A percentile compares a stretch with the other conserved stretches of the same genome.
These are phyloP conservation scores for Malus asiatica DNA, from an alignment of 306 rosid genomes.

Conservation along the genomic window DNA sequence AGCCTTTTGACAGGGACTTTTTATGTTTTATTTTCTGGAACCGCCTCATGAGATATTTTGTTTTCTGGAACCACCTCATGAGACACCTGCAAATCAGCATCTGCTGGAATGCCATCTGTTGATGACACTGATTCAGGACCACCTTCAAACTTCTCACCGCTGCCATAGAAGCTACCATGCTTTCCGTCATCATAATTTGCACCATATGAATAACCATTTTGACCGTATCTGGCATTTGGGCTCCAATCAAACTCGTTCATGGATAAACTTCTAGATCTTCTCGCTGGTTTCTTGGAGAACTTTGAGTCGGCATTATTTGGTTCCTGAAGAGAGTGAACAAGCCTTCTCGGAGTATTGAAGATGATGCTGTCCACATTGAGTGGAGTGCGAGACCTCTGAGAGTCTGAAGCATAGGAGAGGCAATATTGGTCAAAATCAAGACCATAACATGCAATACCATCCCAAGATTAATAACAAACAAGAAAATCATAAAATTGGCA, in stretches of 20 bases:
- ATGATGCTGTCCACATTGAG: slow-evolving; percentile 34
- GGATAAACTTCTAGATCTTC: slow-evolving; percentile 47
- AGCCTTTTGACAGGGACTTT: slow-evolving; percentile 20
- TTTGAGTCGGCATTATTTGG: slow-evolving; percentile 30
- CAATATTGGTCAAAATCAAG: slow-evolving; percentile 1
- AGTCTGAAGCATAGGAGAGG: slow-evolving; percentile 35
- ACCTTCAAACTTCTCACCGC: too few species aligned
- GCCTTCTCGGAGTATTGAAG: slow-evolving; percentile 19
- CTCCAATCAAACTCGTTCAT: slow-evolving; percentile 46
- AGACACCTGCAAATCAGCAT: too few species aligned
- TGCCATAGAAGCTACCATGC: too few species aligned
- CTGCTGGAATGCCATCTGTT: too few species aligned
- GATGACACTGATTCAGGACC: too few species aligned
- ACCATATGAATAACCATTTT: slow-evolving; percentile 8
- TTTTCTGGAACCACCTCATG: slow-evolving; percentile 24
- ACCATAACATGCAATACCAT: slow-evolving; percentile 2
- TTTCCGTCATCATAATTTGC: not conserved
- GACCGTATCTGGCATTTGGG: slow-evolving; percentile 32
- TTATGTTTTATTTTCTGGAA: not conserved
- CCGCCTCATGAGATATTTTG: slow-evolving; percentile 15
- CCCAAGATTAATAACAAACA: not conserved
- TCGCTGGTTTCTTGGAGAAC: not conserved
- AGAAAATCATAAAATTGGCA: not conserved
- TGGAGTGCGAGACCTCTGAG: slow-evolving; percentile 20
- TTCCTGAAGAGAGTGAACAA: slow-evolving; percentile 73